Percentiles rank a stretch among this genome's conserved stretches.
Evolutionary conservation across 352 stramenopile genomes (phyloP).

Genomic region (Globisporangium mamillatum): DNA sequence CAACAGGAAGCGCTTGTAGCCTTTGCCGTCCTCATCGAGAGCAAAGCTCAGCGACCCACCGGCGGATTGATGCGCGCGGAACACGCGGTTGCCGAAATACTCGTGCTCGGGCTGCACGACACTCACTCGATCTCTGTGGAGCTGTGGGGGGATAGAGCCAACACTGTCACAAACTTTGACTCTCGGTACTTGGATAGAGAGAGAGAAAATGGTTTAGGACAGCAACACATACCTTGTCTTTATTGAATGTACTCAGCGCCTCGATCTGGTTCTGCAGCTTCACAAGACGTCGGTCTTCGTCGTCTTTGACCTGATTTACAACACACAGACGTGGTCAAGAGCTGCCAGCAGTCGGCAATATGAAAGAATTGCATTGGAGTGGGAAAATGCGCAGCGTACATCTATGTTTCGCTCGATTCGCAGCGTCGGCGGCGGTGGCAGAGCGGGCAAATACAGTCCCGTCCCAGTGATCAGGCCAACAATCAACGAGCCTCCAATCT

Average conservation of each 20-base stretch:
- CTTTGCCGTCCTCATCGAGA: conserved; percentile 46
- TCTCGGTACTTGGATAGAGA: background rate
- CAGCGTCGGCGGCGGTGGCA: conserved; percentile 91
- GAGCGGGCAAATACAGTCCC: conserved; percentile 91
- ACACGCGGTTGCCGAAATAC: conserved; percentile 31
- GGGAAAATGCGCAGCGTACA: conserved; percentile 32
- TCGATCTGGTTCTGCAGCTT: conserved; percentile 93
- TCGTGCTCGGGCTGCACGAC: conserved; percentile 68
- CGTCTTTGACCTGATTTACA: conserved; percentile 79
- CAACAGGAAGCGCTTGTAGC: conserved; percentile 37
- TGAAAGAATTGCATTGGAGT: background rate
- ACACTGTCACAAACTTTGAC: background rate
- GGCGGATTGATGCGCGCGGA: conserved; percentile 26
- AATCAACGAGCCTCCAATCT: conserved; percentile 86
- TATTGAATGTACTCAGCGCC: conserved; percentile 76
- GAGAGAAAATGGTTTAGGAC: background rate
- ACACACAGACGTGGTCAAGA: background rate
- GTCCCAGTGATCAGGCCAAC: conserved; percentile 90
- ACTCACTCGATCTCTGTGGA: conserved; percentile 60
- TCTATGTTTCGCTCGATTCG: conserved; percentile 94
- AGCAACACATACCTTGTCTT: conserved; percentile 49
- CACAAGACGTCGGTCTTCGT: conserved; percentile 92
- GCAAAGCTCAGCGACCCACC: conserved; percentile 16
- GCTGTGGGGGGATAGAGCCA: conserved; percentile 22
- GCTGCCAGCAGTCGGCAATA: background rate